These are phyloP conservation scores for Eutrema japonicum DNA, from an alignment of 345 rosid genomes.

Conservation along the genomic window DNA sequence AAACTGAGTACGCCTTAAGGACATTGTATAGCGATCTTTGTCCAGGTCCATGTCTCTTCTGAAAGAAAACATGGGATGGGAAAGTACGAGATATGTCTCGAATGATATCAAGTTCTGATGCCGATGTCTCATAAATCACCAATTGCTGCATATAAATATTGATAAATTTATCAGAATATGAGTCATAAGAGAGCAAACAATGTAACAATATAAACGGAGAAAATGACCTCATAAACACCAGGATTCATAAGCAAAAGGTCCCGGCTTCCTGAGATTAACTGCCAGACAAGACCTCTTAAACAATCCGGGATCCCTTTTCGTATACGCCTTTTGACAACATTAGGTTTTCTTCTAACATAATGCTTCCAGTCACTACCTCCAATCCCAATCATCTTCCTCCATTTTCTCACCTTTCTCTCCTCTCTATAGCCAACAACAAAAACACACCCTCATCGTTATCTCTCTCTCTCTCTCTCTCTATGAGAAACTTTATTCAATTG, in stretches of 20 bases:
- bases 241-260: constrained; percentile 97
- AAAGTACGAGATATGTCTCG: constrained; percentile 97
- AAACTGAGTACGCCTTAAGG: constrained; percentile 94
- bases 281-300: constrained; percentile 99
- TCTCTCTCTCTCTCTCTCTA: not conserved
- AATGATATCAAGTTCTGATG: constrained; percentile 94
- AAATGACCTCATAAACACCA: constrained; percentile 84
- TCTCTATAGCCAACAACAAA: constrained; percentile 56
- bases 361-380: constrained; percentile 99
- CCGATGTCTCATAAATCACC: constrained; percentile 87
- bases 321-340: constrained; percentile 79
- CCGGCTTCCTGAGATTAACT: constrained; percentile 88
- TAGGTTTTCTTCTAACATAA: constrained; percentile 83
- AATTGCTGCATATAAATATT: constrained; percentile 68
- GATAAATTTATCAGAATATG: constrained; percentile 7
- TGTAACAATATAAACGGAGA: not conserved
- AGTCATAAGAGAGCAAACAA: not conserved
- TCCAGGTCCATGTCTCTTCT: constrained; percentile 99
- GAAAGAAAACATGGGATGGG: constrained; percentile 97
- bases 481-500: not conserved
- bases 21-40: constrained; percentile 97
- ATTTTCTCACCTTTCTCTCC: constrained; percentile 80
- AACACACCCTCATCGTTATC: not conserved
- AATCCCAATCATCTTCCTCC: constrained; percentile 99
- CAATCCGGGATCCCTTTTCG: constrained; percentile 98